Base-by-base conservation (phyloP, 78 protist genomes). In the Polysphondylium violaceum region DNA sequence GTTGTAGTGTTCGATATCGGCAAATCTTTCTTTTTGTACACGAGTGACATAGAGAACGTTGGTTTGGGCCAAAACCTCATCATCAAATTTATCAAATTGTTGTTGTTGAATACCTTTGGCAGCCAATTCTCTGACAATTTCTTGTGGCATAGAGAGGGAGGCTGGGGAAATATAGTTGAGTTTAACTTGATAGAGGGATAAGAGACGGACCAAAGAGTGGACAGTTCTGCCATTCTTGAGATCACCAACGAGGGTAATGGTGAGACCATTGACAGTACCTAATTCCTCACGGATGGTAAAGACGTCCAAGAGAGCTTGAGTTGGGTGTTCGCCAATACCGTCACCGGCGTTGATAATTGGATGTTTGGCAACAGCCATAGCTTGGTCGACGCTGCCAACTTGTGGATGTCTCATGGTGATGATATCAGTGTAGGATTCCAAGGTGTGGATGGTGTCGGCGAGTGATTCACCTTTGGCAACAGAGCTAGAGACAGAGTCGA, bases 301-400 rank as follows among this genome's bases (percentile, higher is more conserved):
- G 14, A 96, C 44, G 55, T 98, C 99, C 44, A 97, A 93, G 4
- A 98, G 93, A 4, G 98, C 98, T 88, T 95, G 97, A 23, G 98
- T 90, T 29, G 99, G 99, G 88, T 98, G 99, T 87, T 98, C 99
- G 53, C 99, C 99, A 9, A 78, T 33, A 60, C 99, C 99, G 50
- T 98, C 98, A 71, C 99, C 99, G 11, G 95, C 98, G 75, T 96
- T 97, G 93, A 98, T 96, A 75, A 98, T 65, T 50, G 99, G 98
- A 79, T 77, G 78, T n/a, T 61, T 55, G 53, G 92, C 51, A 31
- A 47, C 58, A 1, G 11, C 36, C 12, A 96, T 93, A 2, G 98
- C 98, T 31, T 29, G 19, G 12, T 63, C 72, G 12, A 83, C 88
- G 14, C 94, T 31, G 17, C 98, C 99, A 55, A 33, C 55, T 19